These are phyloP conservation scores for Coemansia sp. DNA, from an alignment of 192 early-diverging fungal genomes.

Conservation along the genomic window DNA sequence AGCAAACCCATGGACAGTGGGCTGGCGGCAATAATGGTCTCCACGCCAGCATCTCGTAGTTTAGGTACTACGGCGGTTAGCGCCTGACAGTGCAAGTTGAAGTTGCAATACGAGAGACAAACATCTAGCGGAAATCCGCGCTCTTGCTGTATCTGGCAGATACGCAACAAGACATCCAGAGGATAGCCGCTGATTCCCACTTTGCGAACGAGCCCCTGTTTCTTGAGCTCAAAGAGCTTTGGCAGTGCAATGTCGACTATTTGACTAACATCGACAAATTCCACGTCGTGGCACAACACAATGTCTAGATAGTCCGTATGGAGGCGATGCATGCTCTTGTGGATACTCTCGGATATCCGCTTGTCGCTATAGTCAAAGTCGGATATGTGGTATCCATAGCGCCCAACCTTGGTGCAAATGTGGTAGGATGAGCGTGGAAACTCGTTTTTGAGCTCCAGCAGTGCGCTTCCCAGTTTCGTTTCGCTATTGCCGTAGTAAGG, in stretches of 20 bases:
- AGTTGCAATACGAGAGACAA: slow-evolving; percentile 69
- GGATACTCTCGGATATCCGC: slow-evolving; percentile 53
- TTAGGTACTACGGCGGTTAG: slow-evolving; percentile 54
- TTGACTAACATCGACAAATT: slow-evolving; percentile 63
- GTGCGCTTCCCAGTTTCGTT: slow-evolving; percentile 61
- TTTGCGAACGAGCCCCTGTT: slow-evolving; percentile 58
- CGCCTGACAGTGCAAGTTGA: slow-evolving; percentile 63
- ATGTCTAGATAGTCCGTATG: slow-evolving; percentile 68
- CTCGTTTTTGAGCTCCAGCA: slow-evolving; percentile 46
- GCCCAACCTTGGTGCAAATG: slow-evolving; percentile 70
- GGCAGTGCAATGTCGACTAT: slow-evolving; percentile 60
- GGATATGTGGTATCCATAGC: slow-evolving; percentile 60
- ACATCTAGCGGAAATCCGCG: slow-evolving; percentile 60
- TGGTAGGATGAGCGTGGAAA: slow-evolving; percentile 67
- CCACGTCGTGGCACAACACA: slow-evolving; percentile 73
- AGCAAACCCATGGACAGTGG: slow-evolving; percentile 74
- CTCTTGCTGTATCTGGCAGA: slow-evolving; percentile 58
- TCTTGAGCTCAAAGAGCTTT: slow-evolving; percentile 53
- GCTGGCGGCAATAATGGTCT: slow-evolving; percentile 63
- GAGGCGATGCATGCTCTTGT: slow-evolving; percentile 60
- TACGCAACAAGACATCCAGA: slow-evolving; percentile 57
- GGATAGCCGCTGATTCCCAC: slow-evolving; percentile 75
- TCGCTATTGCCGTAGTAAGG: slow-evolving; percentile 74
- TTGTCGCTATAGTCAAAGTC: slow-evolving; percentile 68
- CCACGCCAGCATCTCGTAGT: slow-evolving; percentile 58